phyloP scores from a whole-genome alignment of 148 eudicot genomes.

The Pharnaceum exiguum region DNA sequence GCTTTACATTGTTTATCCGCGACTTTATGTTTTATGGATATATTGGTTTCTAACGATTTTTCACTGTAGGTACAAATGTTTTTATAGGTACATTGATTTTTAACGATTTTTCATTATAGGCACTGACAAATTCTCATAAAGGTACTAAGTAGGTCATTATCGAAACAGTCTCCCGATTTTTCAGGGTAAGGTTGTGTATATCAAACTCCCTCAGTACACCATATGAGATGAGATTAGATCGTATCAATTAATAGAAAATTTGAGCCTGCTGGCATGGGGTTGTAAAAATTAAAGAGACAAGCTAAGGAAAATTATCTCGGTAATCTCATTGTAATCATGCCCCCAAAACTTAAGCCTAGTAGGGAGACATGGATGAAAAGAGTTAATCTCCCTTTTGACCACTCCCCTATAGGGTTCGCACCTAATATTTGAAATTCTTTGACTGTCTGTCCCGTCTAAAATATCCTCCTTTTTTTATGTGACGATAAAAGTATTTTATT shows the following conservation, averaged over 20 bases:
- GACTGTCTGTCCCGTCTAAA: neutral
- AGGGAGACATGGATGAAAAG: slow-evolving; percentile 18
- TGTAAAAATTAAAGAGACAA: neutral
- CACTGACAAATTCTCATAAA: too few relatives aligned
- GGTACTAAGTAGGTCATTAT: too few relatives aligned
- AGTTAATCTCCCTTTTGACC: slow-evolving; percentile 24
- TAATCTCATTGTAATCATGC: slow-evolving; percentile 23
- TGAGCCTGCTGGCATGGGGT: slow-evolving; percentile 1
- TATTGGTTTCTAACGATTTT: too few relatives aligned
- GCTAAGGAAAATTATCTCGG: slow-evolving; percentile 3
- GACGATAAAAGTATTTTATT: neutral
- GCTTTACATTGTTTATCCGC: too few relatives aligned
- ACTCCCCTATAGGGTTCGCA: slow-evolving; percentile 20
- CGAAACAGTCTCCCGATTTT: too few relatives aligned
- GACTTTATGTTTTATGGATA: too few relatives aligned
- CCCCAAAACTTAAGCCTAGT: slow-evolving; percentile 17
- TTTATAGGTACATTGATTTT: too few relatives aligned
- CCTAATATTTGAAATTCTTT: slow-evolving; percentile 8
- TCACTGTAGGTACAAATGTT: too few relatives aligned
- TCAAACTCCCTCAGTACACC: too few relatives aligned
- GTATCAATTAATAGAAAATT: neutral
- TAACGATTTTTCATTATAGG: too few relatives aligned
- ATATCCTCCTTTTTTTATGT: neutral
- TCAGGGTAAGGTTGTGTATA: too few relatives aligned
- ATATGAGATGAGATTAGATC: too few relatives aligned